A percentile compares a stretch with the other conserved stretches of the same genome.
Evolutionary conservation across 352 stramenopile genomes (phyloP).

Genomic region (Pythium periplocum): DNA sequence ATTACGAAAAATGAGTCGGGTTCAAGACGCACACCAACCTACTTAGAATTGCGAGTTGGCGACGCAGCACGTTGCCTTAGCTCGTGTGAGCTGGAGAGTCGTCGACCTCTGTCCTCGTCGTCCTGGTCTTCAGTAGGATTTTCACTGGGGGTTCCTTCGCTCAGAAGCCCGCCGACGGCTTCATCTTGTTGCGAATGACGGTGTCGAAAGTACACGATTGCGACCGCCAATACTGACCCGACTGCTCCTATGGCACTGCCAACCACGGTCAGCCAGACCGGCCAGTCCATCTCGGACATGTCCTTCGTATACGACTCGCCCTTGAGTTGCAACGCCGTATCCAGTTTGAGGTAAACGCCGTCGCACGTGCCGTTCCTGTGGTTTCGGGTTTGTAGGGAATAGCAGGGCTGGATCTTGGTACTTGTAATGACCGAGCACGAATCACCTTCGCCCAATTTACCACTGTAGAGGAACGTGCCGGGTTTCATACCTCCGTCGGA

Average conservation of each 20-base stretch:
- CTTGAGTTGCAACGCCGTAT: slow-evolving; percentile 47
- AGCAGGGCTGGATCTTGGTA: slow-evolving; percentile 45
- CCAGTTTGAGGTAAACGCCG: slow-evolving; percentile 61
- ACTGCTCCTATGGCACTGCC: slow-evolving; percentile 51
- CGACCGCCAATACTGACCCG: slow-evolving; percentile 34
- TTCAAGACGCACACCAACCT: no score
- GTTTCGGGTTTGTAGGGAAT: slow-evolving; percentile 70
- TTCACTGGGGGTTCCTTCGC: no score
- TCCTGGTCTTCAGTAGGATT: no score
- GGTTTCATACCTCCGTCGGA: slow-evolving; percentile 58
- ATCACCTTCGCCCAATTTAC: not conserved
- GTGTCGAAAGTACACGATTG: slow-evolving; percentile 40
- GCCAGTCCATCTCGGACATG: slow-evolving; percentile 47
- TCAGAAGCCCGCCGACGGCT: not conserved
- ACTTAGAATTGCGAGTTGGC: no score
- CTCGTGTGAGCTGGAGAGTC: no score
- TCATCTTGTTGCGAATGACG: slow-evolving; percentile 4
- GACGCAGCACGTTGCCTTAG: no score
- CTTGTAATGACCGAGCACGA: slow-evolving; percentile 28
- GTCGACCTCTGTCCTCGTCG: no score
- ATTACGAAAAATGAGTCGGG: not conserved
- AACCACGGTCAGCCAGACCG: slow-evolving; percentile 46
- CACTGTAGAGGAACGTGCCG: slow-evolving; percentile 57
- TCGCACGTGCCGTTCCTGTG: slow-evolving; percentile 52
- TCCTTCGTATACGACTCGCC: slow-evolving; percentile 40